Percentiles rank a stretch among this genome's conserved stretches.
These are phyloP conservation scores for Silybum marianum DNA, from an alignment of 129 eudicot genomes.

Conservation along the genomic window DNA sequence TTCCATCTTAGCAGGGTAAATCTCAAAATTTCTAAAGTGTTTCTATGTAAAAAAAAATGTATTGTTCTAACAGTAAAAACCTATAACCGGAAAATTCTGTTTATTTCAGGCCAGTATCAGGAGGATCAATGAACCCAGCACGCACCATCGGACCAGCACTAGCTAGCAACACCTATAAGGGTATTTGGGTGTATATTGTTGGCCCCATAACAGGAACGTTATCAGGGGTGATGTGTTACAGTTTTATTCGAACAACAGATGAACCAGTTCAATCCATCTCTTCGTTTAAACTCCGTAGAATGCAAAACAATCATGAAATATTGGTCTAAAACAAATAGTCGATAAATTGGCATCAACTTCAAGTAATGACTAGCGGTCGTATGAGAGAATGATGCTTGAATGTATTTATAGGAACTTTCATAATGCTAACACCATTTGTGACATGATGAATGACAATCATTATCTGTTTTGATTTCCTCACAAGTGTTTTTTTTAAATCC, in stretches of 20 bases:
- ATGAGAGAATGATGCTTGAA: neutral
- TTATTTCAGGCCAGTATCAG: conserved; percentile 66
- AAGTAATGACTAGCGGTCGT: neutral
- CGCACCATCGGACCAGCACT: conserved; percentile 70
- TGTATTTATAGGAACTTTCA: neutral
- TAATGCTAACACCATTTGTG: neutral
- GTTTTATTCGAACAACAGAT: conserved; percentile 49
- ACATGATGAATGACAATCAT: no score
- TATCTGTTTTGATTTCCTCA: neutral
- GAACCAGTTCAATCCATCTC: conserved; percentile 35
- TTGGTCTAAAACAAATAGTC: neutral
- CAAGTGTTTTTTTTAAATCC: neutral
- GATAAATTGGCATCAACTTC: neutral
- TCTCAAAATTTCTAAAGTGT: neutral
- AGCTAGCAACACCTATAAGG: conserved; percentile 58
- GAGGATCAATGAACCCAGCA: conserved; percentile 93
- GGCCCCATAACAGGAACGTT: conserved; percentile 72
- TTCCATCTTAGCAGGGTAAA: conserved; percentile 81
- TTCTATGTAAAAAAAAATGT: neutral
- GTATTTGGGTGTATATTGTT: conserved; percentile 70
- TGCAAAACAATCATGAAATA: conserved; percentile 35
- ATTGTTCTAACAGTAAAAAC: neutral
- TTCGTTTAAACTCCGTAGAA: conserved; percentile 42
- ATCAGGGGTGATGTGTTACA: conserved; percentile 58
- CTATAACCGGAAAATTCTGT: neutral